These are phyloP conservation scores for Phytophthora tubulina DNA, from an alignment of 352 stramenopile species.

Conservation along the genomic window DNA sequence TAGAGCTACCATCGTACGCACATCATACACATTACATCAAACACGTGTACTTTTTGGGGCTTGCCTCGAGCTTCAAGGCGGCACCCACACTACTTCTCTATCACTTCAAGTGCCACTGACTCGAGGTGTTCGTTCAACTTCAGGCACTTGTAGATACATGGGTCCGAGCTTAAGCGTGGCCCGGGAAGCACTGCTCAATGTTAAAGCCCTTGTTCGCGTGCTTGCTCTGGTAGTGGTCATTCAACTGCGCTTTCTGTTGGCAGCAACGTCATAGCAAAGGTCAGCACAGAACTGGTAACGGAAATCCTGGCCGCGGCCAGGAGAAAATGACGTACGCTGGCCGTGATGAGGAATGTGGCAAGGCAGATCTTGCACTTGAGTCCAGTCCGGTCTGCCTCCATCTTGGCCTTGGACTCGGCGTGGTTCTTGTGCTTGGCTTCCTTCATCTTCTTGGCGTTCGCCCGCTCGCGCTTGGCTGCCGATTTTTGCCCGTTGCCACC, in stretches of 20 bases:
- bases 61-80: no score
- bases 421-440: constrained; percentile 85
- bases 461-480: constrained; percentile 80
- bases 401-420: constrained; percentile 84
- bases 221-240: constrained; percentile 88
- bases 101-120: constrained; percentile 3
- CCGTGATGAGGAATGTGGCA: constrained; percentile 89
- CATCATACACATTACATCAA: constrained; percentile 27
- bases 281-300: constrained; percentile 13
- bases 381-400: constrained; percentile 77
- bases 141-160: not conserved
- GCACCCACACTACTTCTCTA: constrained; percentile 16
- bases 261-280: not conserved
- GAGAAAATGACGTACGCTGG: constrained; percentile 58
- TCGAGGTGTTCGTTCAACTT: no score
- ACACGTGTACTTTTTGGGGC: constrained; percentile 26
- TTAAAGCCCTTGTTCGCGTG: constrained; percentile 79
- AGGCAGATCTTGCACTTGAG: constrained; percentile 93
- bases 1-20: constrained; percentile 17
- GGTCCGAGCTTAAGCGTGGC: constrained; percentile 20
- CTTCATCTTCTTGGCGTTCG: constrained; percentile 90
- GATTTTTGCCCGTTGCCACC: constrained; percentile 89
- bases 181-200: constrained; percentile 81
- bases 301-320: not conserved
- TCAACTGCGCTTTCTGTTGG: constrained; percentile 70